These are phyloP conservation scores for Serendipita sp. DNA, from an alignment of 768 basidiomycete species.

Conservation along the genomic window DNA sequence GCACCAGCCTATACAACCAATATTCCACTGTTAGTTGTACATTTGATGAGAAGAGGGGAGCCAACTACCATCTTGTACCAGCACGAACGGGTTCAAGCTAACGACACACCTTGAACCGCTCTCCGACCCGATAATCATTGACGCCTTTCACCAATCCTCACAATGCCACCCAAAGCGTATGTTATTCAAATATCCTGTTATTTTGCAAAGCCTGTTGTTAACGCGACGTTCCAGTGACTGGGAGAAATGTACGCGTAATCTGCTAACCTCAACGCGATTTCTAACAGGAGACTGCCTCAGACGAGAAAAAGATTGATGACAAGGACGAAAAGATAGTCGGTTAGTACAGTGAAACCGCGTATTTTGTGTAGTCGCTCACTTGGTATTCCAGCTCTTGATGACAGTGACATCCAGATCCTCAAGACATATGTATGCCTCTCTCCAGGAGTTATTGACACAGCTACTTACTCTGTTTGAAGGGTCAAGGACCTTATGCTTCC, in stretches of 20 bases:
- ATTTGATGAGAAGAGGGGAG: background rate
- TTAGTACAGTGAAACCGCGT: constrained; percentile 20
- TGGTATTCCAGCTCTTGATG: constrained; percentile 59
- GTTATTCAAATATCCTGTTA: constrained; percentile 19
- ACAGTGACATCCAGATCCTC: constrained; percentile 96
- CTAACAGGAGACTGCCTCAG: constrained; percentile 24
- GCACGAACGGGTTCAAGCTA: background rate
- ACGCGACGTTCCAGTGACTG: constrained; percentile 50
- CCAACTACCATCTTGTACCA: background rate
- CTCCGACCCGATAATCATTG: constrained; percentile 8
- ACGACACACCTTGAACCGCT: constrained; percentile 10
- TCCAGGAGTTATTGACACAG: background rate
- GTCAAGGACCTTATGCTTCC: constrained; percentile 92
- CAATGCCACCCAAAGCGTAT: constrained; percentile 91
- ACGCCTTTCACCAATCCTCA: background rate
- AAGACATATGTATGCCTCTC: constrained; percentile 73
- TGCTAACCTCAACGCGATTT: constrained; percentile 9
- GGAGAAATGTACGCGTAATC: constrained; percentile 73
- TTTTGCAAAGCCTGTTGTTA: no score
- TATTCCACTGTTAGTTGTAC: background rate
- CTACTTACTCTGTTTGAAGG: constrained; percentile 30
- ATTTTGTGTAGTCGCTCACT: constrained; percentile 9
- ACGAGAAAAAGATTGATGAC: constrained; percentile 70
- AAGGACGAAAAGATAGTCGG: constrained; percentile 89
- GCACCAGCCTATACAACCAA: constrained; percentile 57